Evolutionary conservation across 2,329 filamentous ascomycete genomes (phyloP), one percentile per base, ranked within the genome.

Genomic region (Aspergillus sp.): DNA sequence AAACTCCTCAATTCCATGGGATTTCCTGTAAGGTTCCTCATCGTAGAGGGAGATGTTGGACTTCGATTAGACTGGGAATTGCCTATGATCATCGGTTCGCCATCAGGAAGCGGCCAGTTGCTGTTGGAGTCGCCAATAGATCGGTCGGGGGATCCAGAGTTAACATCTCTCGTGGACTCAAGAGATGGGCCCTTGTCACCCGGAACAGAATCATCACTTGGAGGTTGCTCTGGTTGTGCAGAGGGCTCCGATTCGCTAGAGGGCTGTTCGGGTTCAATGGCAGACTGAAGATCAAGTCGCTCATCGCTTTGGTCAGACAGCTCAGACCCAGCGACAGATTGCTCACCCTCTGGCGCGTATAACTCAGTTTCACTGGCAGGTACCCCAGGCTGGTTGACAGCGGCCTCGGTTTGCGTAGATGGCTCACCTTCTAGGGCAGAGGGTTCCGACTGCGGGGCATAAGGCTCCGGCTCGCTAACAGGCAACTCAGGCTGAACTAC

Each of bases 61-160:
- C 41, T 27, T 35, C 28, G 29, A 5, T 43, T 30, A 28, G 28
- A 29, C 40, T 32, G 40, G 5, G 12, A 12, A 10, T 2, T 39
- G n/a, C 7, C 39, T 28, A 12, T 32, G 7, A 10, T n/a, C 29
- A 26, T 29, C 28, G 40, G 40, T n/a, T n/a, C 28, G 19, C 27
- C 42, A 6, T 57, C 47, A 34, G 56, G 54, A 34, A 58, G 52
- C 28, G 57, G 54, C 55, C 55, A 56, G 41, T 46, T 50, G n/a
- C 49, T 45, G 36, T 46, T 45, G 10, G 34, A 34, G 28, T 36
- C 34, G 10, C 36, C 43, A 12, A 28, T 40, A 4, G 38, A n/a
- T 9, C 35, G 32, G 12, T 48, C 42, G 19, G 36, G 27, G 42
- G 41, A 43, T 39, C 6, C 30, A 28, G 4, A 41, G 19, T 32